Base-by-base conservation (phyloP, 2,329 filamentous ascomycete species). In the Trichoderma semiorbis region DNA sequence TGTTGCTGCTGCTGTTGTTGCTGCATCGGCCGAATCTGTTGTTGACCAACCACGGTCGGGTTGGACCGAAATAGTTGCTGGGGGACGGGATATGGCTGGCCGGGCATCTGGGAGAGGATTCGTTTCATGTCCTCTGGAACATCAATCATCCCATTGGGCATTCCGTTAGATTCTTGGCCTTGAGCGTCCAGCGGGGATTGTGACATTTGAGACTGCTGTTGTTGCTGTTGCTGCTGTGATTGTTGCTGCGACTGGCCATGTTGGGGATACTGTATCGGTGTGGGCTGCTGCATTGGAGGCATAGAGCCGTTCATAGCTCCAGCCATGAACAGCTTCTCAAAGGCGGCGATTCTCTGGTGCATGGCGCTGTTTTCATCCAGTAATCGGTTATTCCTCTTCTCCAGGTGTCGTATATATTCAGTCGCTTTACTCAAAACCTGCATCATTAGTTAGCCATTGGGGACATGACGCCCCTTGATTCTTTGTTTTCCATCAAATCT, bases 351-450 rank as follows among this genome's bases (percentile, higher is more conserved):
- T 34, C 93, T 89, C 60, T 90, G 89, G 80, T 95, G 95, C 83
- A 97, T 89, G 16, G 88, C 88, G 34, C 84, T 86, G 78, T 97
- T 95, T 79, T 98, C 94, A 60, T 97, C 93, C 67, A 91, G 85
- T 11, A 98, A 84, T 7, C 92, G 90, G 75, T 90, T 92, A 77
- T 97, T 97, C 14, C 94, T 90, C 83, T 97, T 97, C 81, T 98
- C 95, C 2, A 98, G 84, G 81, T 98, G 95, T 47, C 91, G 89
- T 75, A 98, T 98, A 77, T 98, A 98, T 80, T 98, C 95, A 7
- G 95, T 98, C 3, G 95, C 95, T 81, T 98, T 98, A 75, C 93
- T 95, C 57, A 98, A 84, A 65, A 98, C 88, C 87, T 90, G 74
- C n/a, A 61, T 32, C 8, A 24, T 18, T 36, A 57, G 34, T 57